phyloP scores from a whole-genome alignment of 108 stramenopile genomes.

The Nitzschia palea region DNA sequence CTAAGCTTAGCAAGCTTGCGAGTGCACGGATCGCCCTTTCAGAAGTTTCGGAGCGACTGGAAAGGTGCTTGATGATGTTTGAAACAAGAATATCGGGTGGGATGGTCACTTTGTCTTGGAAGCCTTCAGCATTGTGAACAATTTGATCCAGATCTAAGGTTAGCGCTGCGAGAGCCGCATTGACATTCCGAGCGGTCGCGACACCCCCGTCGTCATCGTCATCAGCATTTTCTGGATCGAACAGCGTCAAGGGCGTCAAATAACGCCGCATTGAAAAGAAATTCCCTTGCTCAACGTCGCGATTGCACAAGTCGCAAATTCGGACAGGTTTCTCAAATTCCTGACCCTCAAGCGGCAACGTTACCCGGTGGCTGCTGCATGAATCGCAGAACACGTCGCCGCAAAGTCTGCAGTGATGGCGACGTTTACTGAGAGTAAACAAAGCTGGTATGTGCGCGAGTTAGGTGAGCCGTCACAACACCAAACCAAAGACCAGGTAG shows the following conservation, averaged over 20 bases:
- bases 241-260: constrained; percentile 70
- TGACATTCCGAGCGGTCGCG: constrained; percentile 51
- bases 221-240: constrained; percentile 36
- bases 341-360: constrained; percentile 65
- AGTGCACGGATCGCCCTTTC: constrained; percentile 72
- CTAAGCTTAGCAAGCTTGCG: constrained; percentile 57
- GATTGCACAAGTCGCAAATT: constrained; percentile 70
- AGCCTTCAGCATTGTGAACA: constrained; percentile 38
- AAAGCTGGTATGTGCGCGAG: too few relatives aligned
- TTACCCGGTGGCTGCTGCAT: constrained; percentile 60
- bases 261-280: constrained; percentile 82
- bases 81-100: constrained; percentile 59
- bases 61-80: constrained; percentile 64
- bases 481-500: neutral
- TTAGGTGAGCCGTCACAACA: too few relatives aligned
- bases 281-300: constrained; percentile 78
- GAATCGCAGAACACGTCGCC: constrained; percentile 93
- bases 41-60: constrained; percentile 35
- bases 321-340: constrained; percentile 74
- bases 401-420: constrained; percentile 94
- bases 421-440: constrained; percentile 72
- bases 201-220: constrained; percentile 33
- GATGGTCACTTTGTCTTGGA: constrained; percentile 55
- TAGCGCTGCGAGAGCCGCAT: constrained; percentile 69
- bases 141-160: constrained; percentile 66